A percentile compares a stretch with the other conserved stretches of the same genome.
phyloP scores from a whole-genome alignment of 148 eudicot genomes.

The Persicaria tinctoria region DNA sequence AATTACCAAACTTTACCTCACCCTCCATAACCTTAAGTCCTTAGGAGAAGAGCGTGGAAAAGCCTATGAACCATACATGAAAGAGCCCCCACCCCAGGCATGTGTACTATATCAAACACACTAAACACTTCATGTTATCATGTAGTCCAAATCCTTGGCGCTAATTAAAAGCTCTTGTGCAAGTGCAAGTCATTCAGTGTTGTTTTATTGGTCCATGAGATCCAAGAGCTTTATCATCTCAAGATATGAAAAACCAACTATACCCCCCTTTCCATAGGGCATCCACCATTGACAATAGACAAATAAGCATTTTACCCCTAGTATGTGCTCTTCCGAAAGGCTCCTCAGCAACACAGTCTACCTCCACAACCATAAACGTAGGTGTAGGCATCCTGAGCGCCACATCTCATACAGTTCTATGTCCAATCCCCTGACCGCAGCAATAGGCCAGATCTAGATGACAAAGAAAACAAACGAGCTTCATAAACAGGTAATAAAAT shows the following conservation, averaged over 20 bases:
- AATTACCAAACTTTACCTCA: slow-evolving; percentile 18
- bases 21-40: slow-evolving; percentile 16
- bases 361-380: slow-evolving; percentile 26
- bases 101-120: slow-evolving; percentile 16
- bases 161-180: slow-evolving; percentile 18
- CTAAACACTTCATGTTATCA: slow-evolving; percentile 14
- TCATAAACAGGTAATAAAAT: slow-evolving; percentile 41
- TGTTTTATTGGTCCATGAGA: slow-evolving; percentile 15
- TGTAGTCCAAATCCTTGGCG: slow-evolving; percentile 20
- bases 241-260: slow-evolving; percentile 1
- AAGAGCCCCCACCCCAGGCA: slow-evolving; percentile 21
- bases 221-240: slow-evolving; percentile 12
- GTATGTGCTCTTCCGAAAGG: slow-evolving; percentile 21
- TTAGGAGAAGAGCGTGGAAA: slow-evolving; percentile 15
- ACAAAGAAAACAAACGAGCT: slow-evolving; percentile 45
- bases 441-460: slow-evolving; percentile 64
- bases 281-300: slow-evolving; percentile 16
- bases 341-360: slow-evolving; percentile 28
- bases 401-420: slow-evolving; percentile 43
- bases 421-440: slow-evolving; percentile 66
- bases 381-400: slow-evolving; percentile 33
- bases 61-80: slow-evolving; percentile 17
- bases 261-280: slow-evolving; percentile 16
- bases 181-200: slow-evolving; percentile 8
- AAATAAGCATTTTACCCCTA: slow-evolving; percentile 21